These are phyloP conservation scores for Neurospora sp. DNA, from an alignment of 495 filamentous ascomycete species.

Conservation along the genomic window DNA sequence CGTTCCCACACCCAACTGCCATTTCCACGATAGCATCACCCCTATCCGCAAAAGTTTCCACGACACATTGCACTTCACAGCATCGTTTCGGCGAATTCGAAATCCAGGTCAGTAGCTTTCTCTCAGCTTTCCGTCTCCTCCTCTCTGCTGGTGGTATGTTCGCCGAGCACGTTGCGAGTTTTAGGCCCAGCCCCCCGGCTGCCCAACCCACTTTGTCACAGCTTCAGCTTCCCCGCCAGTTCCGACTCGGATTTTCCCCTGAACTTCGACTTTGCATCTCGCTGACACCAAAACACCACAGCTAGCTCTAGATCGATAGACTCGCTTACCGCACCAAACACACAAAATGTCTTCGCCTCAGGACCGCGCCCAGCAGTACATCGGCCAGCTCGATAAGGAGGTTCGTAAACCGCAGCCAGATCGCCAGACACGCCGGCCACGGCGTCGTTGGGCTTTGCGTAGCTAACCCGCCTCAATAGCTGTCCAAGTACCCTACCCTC, in stretches of 20 bases:
- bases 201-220: not conserved
- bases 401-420: constrained; percentile 42
- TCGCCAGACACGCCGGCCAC: constrained; percentile 1
- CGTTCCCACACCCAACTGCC: not conserved
- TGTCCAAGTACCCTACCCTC: constrained; percentile 89
- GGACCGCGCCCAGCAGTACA: constrained; percentile 79
- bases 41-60: not conserved
- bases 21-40: not conserved
- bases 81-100: not conserved
- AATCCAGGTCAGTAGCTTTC: not conserved
- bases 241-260: constrained; percentile 1
- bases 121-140: not conserved
- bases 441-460: constrained; percentile 4
- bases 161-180: not conserved
- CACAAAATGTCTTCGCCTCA: constrained; percentile 63
- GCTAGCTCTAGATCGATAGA: constrained; percentile 5
- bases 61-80: not conserved
- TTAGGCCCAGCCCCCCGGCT: not conserved
- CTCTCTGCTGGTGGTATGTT: not conserved
- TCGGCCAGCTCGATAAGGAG: constrained; percentile 95
- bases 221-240: not conserved
- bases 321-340: not conserved
- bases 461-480: constrained; percentile 41
- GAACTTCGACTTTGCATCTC: not conserved
- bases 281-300: not conserved